A percentile compares a stretch with the other conserved stretches of the same genome.
Conservation (phyloP, 345 rosid species). For the Camelina sativa region DNA sequence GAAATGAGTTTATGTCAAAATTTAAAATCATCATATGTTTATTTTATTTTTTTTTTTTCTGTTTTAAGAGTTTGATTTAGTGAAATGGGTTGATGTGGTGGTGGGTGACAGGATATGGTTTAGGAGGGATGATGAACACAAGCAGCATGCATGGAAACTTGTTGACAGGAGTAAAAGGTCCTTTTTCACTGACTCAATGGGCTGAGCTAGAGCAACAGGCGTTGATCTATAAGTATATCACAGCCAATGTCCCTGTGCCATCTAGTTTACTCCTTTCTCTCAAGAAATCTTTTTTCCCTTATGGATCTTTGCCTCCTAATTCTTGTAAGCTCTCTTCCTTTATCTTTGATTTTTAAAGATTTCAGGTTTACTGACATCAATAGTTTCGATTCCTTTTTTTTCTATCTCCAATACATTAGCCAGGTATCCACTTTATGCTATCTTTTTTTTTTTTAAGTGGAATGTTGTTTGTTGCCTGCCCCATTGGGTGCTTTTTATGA, state of each 20-base stretch:
- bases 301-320: constrained; percentile 56
- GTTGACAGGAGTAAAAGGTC: constrained; percentile 56
- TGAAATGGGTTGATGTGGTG: constrained; percentile 11
- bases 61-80: background rate
- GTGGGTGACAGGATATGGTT: constrained; percentile 49
- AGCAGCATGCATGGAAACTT: constrained; percentile 58
- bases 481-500: constrained; percentile 3
- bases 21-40: background rate
- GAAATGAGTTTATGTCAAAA: constrained; percentile 1
- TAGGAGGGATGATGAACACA: constrained; percentile 56
- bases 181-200: constrained; percentile 81
- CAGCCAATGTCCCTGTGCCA: constrained; percentile 80
- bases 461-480: constrained; percentile 3
- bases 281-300: constrained; percentile 67
- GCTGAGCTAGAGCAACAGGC: constrained; percentile 96
- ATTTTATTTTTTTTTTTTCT: background rate
- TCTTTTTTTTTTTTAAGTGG: background rate
- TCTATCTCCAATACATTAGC: background rate
- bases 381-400: constrained; percentile 7
- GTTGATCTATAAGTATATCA: constrained; percentile 83
- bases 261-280: constrained; percentile 74
- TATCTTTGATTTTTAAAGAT: background rate
- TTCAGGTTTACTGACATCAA: background rate
- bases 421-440: constrained; percentile 17
- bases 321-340: constrained; percentile 49